Percentiles rank a stretch among this genome's conserved stretches.
phyloP scores from a whole-genome alignment of 192 early-diverging fungal genomes.

The Kickxella alabastrina region DNA sequence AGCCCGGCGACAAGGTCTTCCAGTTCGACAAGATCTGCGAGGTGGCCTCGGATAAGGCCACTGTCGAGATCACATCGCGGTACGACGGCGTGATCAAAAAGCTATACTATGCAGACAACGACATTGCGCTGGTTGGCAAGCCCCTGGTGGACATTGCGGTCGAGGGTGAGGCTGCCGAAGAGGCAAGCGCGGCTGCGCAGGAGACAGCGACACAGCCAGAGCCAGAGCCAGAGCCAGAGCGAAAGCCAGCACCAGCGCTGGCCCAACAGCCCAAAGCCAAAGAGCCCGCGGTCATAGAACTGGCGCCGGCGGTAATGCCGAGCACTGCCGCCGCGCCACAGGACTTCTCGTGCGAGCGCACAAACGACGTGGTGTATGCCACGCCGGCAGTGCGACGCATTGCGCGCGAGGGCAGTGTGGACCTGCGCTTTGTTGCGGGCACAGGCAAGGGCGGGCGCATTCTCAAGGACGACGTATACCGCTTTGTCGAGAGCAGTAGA shows the following conservation, averaged over 20 bases:
- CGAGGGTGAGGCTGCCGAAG: conserved; percentile 15
- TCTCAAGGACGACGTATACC: conserved; percentile 87
- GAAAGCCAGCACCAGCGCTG: background rate
- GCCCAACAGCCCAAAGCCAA: too few species aligned
- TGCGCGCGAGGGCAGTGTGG: conserved; percentile 74
- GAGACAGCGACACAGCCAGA: background rate
- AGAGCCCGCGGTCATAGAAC: too few species aligned
- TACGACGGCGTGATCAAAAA: conserved; percentile 81
- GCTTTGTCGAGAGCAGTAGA: conserved; percentile 13
- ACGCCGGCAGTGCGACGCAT: conserved; percentile 88
- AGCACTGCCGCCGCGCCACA: background rate
- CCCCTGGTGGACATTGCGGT: conserved; percentile 85
- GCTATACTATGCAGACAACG: conserved; percentile 77
- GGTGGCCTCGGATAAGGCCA: conserved; percentile 97
- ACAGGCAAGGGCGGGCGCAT: conserved; percentile 83
- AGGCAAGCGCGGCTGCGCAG: background rate
- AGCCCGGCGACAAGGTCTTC: conserved; percentile 79
- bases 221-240: background rate
- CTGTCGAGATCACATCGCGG: conserved; percentile 97
- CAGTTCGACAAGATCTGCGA: conserved; percentile 97
- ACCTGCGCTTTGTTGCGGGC: conserved; percentile 67
- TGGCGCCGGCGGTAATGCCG: too few species aligned
- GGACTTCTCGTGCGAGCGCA: conserved; percentile 27
- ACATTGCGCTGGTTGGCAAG: conserved; percentile 87
- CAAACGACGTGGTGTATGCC: conserved; percentile 56